Base-by-base conservation (phyloP, 2,329 filamentous ascomycete genomes). In the Colletotrichum sp. region DNA sequence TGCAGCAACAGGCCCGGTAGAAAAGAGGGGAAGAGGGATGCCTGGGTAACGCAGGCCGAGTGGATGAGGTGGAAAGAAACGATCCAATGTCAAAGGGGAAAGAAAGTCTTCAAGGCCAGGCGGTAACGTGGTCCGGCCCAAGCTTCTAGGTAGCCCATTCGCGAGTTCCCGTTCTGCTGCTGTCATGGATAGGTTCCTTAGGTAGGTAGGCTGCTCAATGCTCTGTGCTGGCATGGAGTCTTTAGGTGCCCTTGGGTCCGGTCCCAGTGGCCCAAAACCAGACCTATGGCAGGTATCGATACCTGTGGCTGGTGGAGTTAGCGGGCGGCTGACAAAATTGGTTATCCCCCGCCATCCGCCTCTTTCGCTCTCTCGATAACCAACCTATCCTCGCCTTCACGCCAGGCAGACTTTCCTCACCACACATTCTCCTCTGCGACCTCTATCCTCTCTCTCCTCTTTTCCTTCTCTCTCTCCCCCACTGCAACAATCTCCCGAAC, bases 261-360 rank as follows among this genome's bases (percentile, higher is more conserved):
- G 43, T 51, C 43, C 43, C 43, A 51, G 43, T 51, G 27, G 65
- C 55, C 54, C 33, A 61, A 27, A 59, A 36, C 31, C 66, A 66
- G 59, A 55, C 54, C 71, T 73, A 61, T 69, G 36, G 33, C 34
- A 68, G 61, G 75, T 76, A 76, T 72, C 59, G 70, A 58, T 76
- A 75, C 70, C 73, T 76, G 66, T 70, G 71, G 71, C 63, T 70
- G 62, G 74, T 76, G 74, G 73, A 76, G 70, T 71, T 75, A 68
- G 63, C 66, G 64, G 75, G 73, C 70, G 73, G 75, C 75, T 76
- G 75, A 76, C 75, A 76, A 76, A 75, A 76, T 76, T 76, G 73
- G 73, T 73, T 75, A 67, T 66, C 72, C 75, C 75, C 75, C 75
- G 75, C 75, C 75, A 76, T 76, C 75, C 69, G 69, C 55, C 67